Evolutionary conservation across 805 yeast genomes (phyloP).

Genomic region (Ogataea zsoltii): DNA sequence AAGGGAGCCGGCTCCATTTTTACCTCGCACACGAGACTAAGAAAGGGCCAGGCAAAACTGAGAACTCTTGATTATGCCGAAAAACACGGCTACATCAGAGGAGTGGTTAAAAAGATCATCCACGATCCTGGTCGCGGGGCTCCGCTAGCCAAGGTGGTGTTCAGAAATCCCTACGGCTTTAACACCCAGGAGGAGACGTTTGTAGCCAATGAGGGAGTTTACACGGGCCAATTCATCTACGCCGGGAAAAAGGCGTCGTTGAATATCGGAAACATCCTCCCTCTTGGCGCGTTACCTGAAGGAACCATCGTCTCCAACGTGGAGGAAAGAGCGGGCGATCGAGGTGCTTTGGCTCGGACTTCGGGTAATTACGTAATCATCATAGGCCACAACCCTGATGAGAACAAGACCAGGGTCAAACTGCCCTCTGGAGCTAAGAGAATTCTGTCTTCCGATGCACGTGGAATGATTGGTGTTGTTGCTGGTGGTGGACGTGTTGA

Average conservation of each 20-base stretch:
- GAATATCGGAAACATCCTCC: slow-evolving; percentile 94
- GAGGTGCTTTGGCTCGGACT: slow-evolving; percentile 99
- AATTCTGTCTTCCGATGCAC: slow-evolving; percentile 88
- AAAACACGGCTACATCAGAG: slow-evolving; percentile 99
- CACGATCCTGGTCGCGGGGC: slow-evolving; percentile 99
- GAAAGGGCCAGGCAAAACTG: slow-evolving; percentile 99
- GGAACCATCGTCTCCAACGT: slow-evolving; percentile 98
- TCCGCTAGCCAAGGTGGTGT: slow-evolving; percentile 96
- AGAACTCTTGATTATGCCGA: slow-evolving; percentile 98
- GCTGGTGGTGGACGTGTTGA: slow-evolving; percentile 99
- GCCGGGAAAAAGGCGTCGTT: slow-evolving; percentile 98
- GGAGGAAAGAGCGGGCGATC: slow-evolving; percentile 98
- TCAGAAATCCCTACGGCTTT: slow-evolving; percentile 99
- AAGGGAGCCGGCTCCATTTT: slow-evolving; percentile 99
- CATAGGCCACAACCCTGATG: slow-evolving; percentile 98
- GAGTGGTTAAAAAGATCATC: slow-evolving; percentile 95
- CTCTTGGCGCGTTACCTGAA: slow-evolving; percentile 95
- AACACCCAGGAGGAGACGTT: slow-evolving; percentile 96
- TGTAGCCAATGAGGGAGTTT: slow-evolving; percentile 98
- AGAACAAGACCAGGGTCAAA: slow-evolving; percentile 97
- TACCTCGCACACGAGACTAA: slow-evolving; percentile 99
- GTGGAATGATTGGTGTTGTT: slow-evolving; percentile 99
- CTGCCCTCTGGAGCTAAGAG: slow-evolving; percentile 99
- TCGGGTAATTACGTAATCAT: slow-evolving; percentile 98
- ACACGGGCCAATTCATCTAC: slow-evolving; percentile 98